A percentile compares a stretch with the other conserved stretches of the same genome.
Conservation (phyloP, 805 yeast genomes). For the Ascoidea asiatica region DNA sequence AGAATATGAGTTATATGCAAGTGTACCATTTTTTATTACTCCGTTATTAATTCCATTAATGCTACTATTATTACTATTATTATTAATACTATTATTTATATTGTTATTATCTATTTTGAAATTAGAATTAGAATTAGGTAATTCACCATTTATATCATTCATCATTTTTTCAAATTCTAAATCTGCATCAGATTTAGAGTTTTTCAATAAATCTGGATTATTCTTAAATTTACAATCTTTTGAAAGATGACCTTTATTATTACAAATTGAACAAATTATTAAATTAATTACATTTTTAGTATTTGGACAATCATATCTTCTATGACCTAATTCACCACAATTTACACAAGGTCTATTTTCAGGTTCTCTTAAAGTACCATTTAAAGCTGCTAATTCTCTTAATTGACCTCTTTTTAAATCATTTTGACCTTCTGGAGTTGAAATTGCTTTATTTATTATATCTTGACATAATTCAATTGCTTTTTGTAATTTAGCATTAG, state of each 20-base stretch:
- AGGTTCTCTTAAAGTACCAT: constrained; percentile 87
- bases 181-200: constrained; percentile 20
- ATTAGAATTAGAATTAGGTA: constrained; percentile 1
- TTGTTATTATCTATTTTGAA: constrained; percentile 2
- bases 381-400: constrained; percentile 81
- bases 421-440: constrained; percentile 87
- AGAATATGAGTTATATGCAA: background rate
- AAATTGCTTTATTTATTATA: constrained; percentile 70
- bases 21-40: background rate
- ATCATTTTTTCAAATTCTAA: constrained; percentile 37
- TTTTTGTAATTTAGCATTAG: constrained; percentile 58
- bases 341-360: constrained; percentile 46
- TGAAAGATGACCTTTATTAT: constrained; percentile 74
- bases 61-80: constrained; percentile 1
- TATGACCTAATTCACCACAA: constrained; percentile 59
- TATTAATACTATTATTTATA: constrained; percentile 1
- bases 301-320: constrained; percentile 50
- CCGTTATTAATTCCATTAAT: background rate
- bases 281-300: constrained; percentile 34
- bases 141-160: constrained; percentile 28
- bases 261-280: constrained; percentile 68
- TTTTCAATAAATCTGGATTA: constrained; percentile 3
- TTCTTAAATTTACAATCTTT: constrained; percentile 56
- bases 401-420: constrained; percentile 84
- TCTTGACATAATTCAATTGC: constrained; percentile 66